These are phyloP conservation scores for Davidsoniella australis DNA, from an alignment of 2,329 filamentous ascomycete species.

Conservation along the genomic window DNA sequence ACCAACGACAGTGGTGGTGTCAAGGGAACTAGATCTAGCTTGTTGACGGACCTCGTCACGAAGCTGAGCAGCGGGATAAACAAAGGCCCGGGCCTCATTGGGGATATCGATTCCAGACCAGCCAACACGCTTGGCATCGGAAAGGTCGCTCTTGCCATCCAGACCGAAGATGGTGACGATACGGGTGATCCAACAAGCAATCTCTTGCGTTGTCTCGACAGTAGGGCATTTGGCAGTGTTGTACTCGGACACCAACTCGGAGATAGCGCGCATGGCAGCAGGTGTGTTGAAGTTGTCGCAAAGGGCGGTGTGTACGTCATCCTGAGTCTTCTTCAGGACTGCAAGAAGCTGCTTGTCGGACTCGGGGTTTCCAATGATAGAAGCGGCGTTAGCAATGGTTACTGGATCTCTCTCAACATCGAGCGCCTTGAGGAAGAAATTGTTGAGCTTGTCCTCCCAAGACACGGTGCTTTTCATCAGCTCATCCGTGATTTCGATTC, in stretches of 20 bases:
- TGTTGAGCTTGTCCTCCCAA: conserved; percentile 13
- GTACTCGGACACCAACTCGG: conserved; percentile 52
- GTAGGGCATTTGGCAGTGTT: conserved; percentile 11
- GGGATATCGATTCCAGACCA: conserved; percentile 26
- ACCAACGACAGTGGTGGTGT: conserved; percentile 26
- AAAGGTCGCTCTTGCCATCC: conserved; percentile 30
- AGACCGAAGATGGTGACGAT: conserved; percentile 77
- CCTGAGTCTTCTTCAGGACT: conserved; percentile 36
- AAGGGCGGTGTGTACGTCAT: conserved; percentile 41
- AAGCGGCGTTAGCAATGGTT: conserved; percentile 5
- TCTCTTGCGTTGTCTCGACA: conserved; percentile 13
- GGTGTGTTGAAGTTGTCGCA: conserved; percentile 81
- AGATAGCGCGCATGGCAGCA: conserved; percentile 59
- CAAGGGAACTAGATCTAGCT: conserved; percentile 22
- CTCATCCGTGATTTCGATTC: conserved; percentile 76
- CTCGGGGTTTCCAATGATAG: conserved; percentile 11
- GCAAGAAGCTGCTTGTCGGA: conserved; percentile 20
- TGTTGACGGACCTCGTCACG: conserved; percentile 11
- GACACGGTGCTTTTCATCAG: conserved; percentile 31
- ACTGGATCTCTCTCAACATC: conserved; percentile 10
- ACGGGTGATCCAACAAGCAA: conserved; percentile 66
- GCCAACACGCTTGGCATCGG: conserved; percentile 17
- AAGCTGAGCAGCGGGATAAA: conserved; percentile 21
- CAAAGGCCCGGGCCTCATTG: conserved; percentile 30
- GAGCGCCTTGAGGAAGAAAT: conserved; percentile 13